Evolutionary conservation across 805 yeast genomes (phyloP), one percentile per base, ranked within the genome.

Genomic region (Candida krabiensis): DNA sequence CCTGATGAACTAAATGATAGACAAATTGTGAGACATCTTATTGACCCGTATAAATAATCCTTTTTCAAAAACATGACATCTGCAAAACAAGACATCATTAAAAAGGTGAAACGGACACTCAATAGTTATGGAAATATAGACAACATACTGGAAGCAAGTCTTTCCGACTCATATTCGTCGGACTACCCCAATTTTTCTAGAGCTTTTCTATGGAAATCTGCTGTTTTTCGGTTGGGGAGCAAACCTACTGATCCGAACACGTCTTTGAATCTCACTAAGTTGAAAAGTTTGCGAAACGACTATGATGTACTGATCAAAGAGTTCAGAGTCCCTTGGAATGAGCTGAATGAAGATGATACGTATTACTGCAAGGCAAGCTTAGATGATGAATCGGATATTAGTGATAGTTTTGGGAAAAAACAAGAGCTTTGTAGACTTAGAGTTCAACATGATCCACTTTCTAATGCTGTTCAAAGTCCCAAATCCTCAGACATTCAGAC

Each of bases 401-500:
- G 52, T 24, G 60, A 55, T 15, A 47, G 33, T 15, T 26, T 45
- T 4, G 36, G 31, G 2, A 46, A 44, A 19, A 52, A 43, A 32
- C 18, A 27, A 6, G 37, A 39, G 19, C 26, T 52, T 9, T 36
- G 49, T 5, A 37, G 47, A 25, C 30, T 48, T 12, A 30, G 53
- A 13, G 47, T 49, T 3, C 43, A 41, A 7, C 53, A 52, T 26
- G 56, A 54, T 38, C 59, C 59, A 11, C 36, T 52, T 19, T 23
- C 44, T 3, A 12, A 18, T 12, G 35, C 31, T 7, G 13, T 30
- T 9, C 24, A 21, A 16, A 16, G 18, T 4, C 26, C 39, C 5
- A 37, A 33, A 28, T 30, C 30, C 9, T 46, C 59, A 1, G 75
- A 73, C 44, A 33, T 60, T 3, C 75, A 72, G 22, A 57, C 69